Evolutionary conservation across 139 green algal genomes (phyloP).

Genomic region (Zygnema circumcarinatum): DNA sequence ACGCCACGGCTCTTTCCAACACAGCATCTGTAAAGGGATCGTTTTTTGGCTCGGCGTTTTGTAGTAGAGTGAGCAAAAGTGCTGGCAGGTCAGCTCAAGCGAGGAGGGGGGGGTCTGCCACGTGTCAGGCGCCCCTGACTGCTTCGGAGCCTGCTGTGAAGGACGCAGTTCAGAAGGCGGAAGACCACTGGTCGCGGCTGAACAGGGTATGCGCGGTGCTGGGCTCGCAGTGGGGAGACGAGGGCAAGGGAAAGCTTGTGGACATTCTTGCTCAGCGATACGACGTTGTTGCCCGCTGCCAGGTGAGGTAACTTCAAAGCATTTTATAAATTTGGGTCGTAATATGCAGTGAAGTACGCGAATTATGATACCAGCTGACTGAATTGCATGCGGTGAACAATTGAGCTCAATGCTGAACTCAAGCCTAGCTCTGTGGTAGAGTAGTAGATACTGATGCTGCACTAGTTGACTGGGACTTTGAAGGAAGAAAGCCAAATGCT

Average conservation of each 20-base stretch:
- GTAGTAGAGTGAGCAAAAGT: neutral
- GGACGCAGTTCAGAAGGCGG: neutral
- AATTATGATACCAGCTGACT: too few species aligned
- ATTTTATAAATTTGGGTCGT: too few species aligned
- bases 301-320: conserved; percentile 78
- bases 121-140: neutral
- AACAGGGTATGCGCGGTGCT: conserved; percentile 88
- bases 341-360: too few species aligned
- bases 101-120: neutral
- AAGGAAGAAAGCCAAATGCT: too few species aligned
- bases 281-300: conserved; percentile 91
- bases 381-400: too few species aligned
- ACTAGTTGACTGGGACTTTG: too few species aligned
- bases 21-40: too few species aligned
- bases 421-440: too few species aligned
- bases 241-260: conserved; percentile 99
- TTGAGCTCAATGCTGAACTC: too few species aligned
- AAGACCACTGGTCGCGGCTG: conserved; percentile 48
- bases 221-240: conserved; percentile 98
- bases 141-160: neutral
- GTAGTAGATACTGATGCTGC: too few species aligned
- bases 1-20: too few species aligned
- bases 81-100: neutral
- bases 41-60: too few species aligned
- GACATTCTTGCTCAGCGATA: conserved; percentile 97